Base-by-base conservation (phyloP, 768 basidiomycete species). In the Hydnomerulius pinastri region DNA sequence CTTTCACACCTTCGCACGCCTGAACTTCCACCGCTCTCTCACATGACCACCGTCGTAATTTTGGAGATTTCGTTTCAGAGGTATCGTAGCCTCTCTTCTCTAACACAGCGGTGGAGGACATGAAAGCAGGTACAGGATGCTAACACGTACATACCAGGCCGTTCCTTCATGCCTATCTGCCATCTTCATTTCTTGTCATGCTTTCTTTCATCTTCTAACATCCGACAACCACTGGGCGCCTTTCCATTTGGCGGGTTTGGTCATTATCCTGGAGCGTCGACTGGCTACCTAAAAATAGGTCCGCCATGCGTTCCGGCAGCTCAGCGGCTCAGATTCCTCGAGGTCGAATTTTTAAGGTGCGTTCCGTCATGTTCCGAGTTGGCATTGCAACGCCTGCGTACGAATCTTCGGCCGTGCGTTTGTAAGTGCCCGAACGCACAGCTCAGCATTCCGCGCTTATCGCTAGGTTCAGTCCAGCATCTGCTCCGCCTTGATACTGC, bases 1-100 rank as follows among this genome's bases (percentile, higher is more conserved):
- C 48, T 46, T 24, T 11, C 18, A 44, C 33, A 6, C 43, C 35
- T 49, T 51, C 50, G 15, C 50, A 51, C 50, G 50, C 24, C 11
- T 36, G n/a, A 43, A 12, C 30, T 12, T 13, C 18, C 9, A 17
- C n/a, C 17, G 12, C 17, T 50, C 42, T 47, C 36, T 47, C 50
- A 47, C 50, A 51, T 13, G 37, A 48, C 36, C 32, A 20, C 15
- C n/a, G n/a, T 7, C 15, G 33, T n/a, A 35, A n/a, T 32, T 32
- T 32, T 11, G 4, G 30, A 33, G 17, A 35, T 8, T 9, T 3
- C n/a, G 17, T 17, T 17, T 35, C 33, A 35, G n/a, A 4, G 3
- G n/a, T 8, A 17, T 35, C 17, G 17, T 35, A 35, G 13, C 8
- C n/a, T 35, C n/a, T 35, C 6, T 17, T 35, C 17, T 17, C 2